phyloP scores from a whole-genome alignment of 108 stramenopile species.

The Cyclotella kingstonii region DNA sequence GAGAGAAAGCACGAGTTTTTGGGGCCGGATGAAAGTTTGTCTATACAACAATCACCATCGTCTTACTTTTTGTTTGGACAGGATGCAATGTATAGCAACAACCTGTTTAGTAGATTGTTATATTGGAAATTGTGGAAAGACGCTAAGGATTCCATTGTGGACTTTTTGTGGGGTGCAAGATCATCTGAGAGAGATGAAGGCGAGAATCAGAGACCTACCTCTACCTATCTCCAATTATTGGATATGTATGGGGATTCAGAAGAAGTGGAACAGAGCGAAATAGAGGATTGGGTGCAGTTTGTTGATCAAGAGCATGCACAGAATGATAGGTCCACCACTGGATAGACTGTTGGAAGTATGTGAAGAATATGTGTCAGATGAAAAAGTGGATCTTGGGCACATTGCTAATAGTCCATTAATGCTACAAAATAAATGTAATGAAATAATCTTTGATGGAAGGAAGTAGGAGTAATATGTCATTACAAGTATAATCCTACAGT shows the following conservation, averaged over 20 bases:
- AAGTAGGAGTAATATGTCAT: too few species aligned
- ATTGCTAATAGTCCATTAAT: not conserved
- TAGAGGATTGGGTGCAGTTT: constrained; percentile 40
- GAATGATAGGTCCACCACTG: constrained; percentile 1
- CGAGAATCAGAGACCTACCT: constrained; percentile 1
- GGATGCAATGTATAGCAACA: too few species aligned
- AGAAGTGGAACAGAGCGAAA: constrained; percentile 2
- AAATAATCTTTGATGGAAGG: too few species aligned
- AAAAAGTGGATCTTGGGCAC: not conserved
- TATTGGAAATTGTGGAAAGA: not conserved
- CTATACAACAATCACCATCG: constrained; percentile 21
- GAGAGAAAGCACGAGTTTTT: not conserved
- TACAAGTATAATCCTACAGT: too few species aligned
- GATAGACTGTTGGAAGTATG: not conserved
- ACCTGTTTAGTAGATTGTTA: not conserved
- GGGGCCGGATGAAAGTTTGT: not conserved
- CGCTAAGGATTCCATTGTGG: not conserved
- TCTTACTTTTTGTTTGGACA: constrained; percentile 35
- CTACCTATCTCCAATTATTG: constrained; percentile 33
- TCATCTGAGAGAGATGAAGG: not conserved
- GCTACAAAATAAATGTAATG: too few species aligned
- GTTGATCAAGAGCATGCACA: constrained; percentile 19
- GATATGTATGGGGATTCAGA: constrained; percentile 32
- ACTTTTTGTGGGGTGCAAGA: not conserved
- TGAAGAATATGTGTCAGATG: not conserved